Base-by-base conservation (phyloP, 176 grass and related monocot species). In the Paspalum vaginatum region DNA sequence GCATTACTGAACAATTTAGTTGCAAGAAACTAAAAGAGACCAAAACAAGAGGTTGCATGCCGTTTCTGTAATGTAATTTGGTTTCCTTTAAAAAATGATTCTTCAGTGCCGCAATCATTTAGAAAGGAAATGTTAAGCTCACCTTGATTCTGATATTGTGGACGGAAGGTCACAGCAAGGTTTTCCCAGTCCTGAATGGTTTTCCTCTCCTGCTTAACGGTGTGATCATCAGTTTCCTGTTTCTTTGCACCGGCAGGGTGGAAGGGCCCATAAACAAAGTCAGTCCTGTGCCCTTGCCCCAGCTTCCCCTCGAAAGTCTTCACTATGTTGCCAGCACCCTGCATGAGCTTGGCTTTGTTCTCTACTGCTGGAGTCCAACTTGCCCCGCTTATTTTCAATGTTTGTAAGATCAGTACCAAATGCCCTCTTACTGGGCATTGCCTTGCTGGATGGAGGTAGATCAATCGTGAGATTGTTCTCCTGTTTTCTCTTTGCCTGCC, bases 351-450 rank as follows among this genome's bases (percentile, higher is more conserved):
- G 46, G 11, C 48, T 88, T 69, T 94, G 65, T 13, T 92, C 83
- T 77, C 82, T 6, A 32, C 57, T 54, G 71, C 12, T n/a, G 0
- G 66, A 51, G 61, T 81, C 78, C 26, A 91, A 59, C 72, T 66
- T 95, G 71, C 75, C 54, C 56, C 86, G 83, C 75, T 98, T 98
- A 41, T 43, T 86, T 67, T 84, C 79, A 26, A 74, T 74, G 66
- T 98, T 98, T 4, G 92, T 98, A 65, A 98, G 74, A 79, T 98
- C 95, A 48, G 88, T 91, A 44, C 92, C 92, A 77, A 98, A 98
- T 59, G 90, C 81, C 81, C 92, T 93, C 70, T 93, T 98, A 67
- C 41, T 91, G n/a, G 74, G 25, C 58, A 65, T 3, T 38, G 26
- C 63, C 82, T 76, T 90, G 11, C 25, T 86, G 32, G 45, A 2